Evolutionary conservation across 169 alveolate genomes (phyloP), one percentile per base, ranked within the genome.

Genomic region (Plasmodium coatneyi): DNA sequence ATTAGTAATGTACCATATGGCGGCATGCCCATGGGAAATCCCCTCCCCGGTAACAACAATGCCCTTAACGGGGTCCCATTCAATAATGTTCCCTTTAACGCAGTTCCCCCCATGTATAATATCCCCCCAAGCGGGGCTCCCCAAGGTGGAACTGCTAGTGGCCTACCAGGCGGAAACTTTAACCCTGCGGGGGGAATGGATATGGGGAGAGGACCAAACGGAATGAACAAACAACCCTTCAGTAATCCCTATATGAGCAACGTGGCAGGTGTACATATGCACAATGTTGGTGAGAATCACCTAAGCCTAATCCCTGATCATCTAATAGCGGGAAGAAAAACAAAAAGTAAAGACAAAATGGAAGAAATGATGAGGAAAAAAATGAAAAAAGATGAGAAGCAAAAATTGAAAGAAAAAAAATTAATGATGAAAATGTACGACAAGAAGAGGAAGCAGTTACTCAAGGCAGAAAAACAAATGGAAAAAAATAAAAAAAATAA

Each of bases 391-490:
- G 93, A 86, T 54, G 93, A 86, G 6, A 86, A 86, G 54, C 60
- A 74, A 86, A 86, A 86, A 86, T 74, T 86, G 36, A 86, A 86
- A 72, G 93, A 86, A 76, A 36, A 86, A 86, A 86, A 76, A 86
- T 74, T 74, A 52, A 76, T 76, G 84, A 14, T 76, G 43, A 86
- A 78, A 56, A 9, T 74, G 43, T 86, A 49, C 66, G 93, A 86
- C 22, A 86, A 86, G 49, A 74, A 52, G 54, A 22, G 86, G 4
- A 86, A 86, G 16, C 86, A 86, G 28, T 30, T 86, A 25, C 16
- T 86, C n/a, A 72, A 86, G 30, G 86, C 84, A 3, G 93, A 86
- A 56, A 86, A 86, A 36, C 52, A 49, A 54, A 86, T 86, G 86
- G 93, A 76, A 74, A 86, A 86, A 86, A 86, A 74, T 30, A 76